Evolutionary conservation across 768 basidiomycete species (phyloP), one percentile per base, ranked within the genome.

Genomic region (Termitomyces sp.): DNA sequence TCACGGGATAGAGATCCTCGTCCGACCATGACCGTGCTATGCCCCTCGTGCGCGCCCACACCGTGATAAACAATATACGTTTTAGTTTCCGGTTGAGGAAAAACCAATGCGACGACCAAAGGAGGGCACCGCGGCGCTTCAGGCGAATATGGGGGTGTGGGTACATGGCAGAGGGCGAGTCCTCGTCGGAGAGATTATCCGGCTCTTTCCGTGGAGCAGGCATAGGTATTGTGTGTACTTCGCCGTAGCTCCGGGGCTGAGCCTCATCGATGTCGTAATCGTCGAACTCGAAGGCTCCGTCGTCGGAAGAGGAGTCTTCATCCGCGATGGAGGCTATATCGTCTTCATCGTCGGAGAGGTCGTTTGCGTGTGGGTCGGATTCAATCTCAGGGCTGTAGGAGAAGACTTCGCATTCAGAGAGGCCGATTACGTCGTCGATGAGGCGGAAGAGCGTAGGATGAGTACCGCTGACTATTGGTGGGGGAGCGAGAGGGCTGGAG

Each of bases 31-130:
- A 82, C 42, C 81, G 74, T 18, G 76, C 75, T 20, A 83, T 76
- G 51, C 83, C 81, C 66, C 81, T 82, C 34, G 88, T 87, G 46
- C 89, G 83, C 7, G 95, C 93, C 93, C 94, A 97, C 22, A 93
- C 86, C 1, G 93, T 89, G 59, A 97, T 82, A 75, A 96, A 98
- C 57, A 98, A 74, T 66, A 98, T 85, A 22, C 95, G 86, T 76
- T 95, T 97, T 74, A 87, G 76, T 77, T 93, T 95, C 67, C 89
- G 83, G 78, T 95, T 96, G 67, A 93, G 78, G 77, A 98, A 96
- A 79, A 98, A 98, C 88, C 93, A 96, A 70, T 96, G 93, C 12
- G 92, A 93, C 36, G 92, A 95, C 95, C 95, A 98, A 7, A 98
- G 79, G 58, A 98, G 75, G 4, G 93, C 89, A 18, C 93, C 92